These are phyloP conservation scores for Aspergillus coremiiformis DNA, from an alignment of 495 filamentous ascomycete species.

Conservation along the genomic window DNA sequence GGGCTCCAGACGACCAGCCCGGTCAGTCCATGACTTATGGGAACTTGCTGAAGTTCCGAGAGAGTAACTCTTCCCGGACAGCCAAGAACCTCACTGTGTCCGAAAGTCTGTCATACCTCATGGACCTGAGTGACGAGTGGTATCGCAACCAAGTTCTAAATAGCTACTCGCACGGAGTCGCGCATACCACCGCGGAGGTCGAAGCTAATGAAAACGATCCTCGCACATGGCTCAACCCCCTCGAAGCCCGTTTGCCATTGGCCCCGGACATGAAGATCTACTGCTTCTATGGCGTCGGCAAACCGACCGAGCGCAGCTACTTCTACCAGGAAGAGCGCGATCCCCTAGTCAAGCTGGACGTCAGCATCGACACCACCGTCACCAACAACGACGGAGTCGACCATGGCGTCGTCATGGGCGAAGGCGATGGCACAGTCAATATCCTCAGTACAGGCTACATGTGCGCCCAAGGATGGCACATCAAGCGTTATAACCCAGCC, in stretches of 20 bases:
- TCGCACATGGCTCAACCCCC: slow-evolving; percentile 88
- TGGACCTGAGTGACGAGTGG: slow-evolving; percentile 75
- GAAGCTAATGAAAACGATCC: slow-evolving; percentile 77
- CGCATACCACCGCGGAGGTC: slow-evolving; percentile 71
- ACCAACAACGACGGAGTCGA: slow-evolving; percentile 60
- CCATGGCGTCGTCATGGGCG: slow-evolving; percentile 84
- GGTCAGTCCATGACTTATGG: slow-evolving; percentile 67
- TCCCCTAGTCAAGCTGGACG: slow-evolving; percentile 59
- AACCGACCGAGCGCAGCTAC: slow-evolving; percentile 85
- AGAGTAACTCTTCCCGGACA: slow-evolving; percentile 55
- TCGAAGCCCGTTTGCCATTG: slow-evolving; percentile 80
- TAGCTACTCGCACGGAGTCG: slow-evolving; percentile 85
- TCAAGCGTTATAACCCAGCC: slow-evolving; percentile 89
- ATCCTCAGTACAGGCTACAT: slow-evolving; percentile 87
- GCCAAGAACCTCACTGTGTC: slow-evolving; percentile 69
- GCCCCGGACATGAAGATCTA: slow-evolving; percentile 93
- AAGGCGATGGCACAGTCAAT: slow-evolving; percentile 93
- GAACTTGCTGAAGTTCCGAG: slow-evolving; percentile 79
- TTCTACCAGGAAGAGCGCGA: slow-evolving; percentile 74
- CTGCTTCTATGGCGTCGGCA: slow-evolving; percentile 93
- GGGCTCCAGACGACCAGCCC: slow-evolving; percentile 82
- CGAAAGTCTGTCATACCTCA: slow-evolving; percentile 68
- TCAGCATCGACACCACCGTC: slow-evolving; percentile 84
- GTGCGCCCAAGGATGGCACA: slow-evolving; percentile 87
- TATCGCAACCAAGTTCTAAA: slow-evolving; percentile 61